These are phyloP conservation scores for Austroboletus novae-zelandiae DNA, from an alignment of 1,284 basidiomycete genomes.

Conservation along the genomic window DNA sequence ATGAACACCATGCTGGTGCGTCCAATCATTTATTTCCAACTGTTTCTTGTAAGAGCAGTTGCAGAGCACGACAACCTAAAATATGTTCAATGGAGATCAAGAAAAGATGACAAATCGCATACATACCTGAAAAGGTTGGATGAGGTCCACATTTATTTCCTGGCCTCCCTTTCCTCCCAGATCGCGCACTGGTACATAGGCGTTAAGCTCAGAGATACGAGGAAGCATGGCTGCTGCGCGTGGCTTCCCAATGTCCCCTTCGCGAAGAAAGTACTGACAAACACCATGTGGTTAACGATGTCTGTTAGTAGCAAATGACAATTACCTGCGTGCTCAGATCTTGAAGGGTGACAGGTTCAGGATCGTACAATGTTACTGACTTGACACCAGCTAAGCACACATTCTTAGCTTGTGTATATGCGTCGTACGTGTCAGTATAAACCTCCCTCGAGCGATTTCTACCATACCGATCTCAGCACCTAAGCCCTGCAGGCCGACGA, in stretches of 20 bases:
- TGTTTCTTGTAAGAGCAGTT: slow-evolving; percentile 79
- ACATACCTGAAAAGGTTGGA: slow-evolving; percentile 85
- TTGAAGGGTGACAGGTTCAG: slow-evolving; percentile 79
- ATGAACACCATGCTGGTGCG: slow-evolving; percentile 83
- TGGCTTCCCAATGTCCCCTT: slow-evolving; percentile 84
- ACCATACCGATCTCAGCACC: slow-evolving; percentile 92
- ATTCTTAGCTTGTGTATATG: slow-evolving; percentile 80
- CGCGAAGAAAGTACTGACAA: slow-evolving; percentile 88
- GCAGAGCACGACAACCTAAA: slow-evolving; percentile 88
- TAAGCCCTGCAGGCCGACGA: slow-evolving; percentile 91
- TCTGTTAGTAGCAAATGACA: slow-evolving; percentile 9
- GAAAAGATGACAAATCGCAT: not conserved
- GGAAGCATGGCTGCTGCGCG: slow-evolving; percentile 85
- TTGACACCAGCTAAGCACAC: slow-evolving; percentile 96
- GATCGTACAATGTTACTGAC: slow-evolving; percentile 96
- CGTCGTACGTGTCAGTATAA: slow-evolving; percentile 7
- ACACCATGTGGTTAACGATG: slow-evolving; percentile 7
- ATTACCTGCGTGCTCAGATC: slow-evolving; percentile 92
- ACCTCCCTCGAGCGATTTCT: slow-evolving; percentile 4
- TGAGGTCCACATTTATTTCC: slow-evolving; percentile 73
- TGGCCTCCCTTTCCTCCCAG: slow-evolving; percentile 69
- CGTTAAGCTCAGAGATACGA: slow-evolving; percentile 93
- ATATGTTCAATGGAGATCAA: not conserved
- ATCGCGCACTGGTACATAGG: slow-evolving; percentile 92
- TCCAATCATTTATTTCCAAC: slow-evolving; percentile 94